Evolutionary conservation across 108 stramenopile genomes (phyloP), one percentile per base, ranked within the genome.

Genomic region (Asterionellopsis glacialis): DNA sequence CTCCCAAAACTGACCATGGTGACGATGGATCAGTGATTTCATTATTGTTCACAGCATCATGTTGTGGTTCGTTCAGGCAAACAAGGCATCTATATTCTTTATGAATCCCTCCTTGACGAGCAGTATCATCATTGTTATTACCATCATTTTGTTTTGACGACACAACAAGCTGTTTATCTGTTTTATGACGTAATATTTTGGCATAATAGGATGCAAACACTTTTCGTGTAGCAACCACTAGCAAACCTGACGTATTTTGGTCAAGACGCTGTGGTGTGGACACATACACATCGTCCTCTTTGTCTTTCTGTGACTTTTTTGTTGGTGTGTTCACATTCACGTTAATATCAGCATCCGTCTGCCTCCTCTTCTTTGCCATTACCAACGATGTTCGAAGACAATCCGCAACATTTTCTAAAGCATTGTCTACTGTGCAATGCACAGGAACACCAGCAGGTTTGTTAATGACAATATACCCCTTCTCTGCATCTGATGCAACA

Each of bases 351-450:
- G 45, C 24, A 16, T 21, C 22, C 39, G 27, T 62, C 9, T 19
- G 25, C 11, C 14, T 41, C 52, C 5, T 16, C 33, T 33, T 33
- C 33, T 33, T 33, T 33, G 33, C 53, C n/a, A 9, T 24, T 24
- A 11, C 6, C 57, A 58, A 11, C 1, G 33, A 33, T 33, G 33
- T 33, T 43, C 44, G 47, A 11, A 41, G 41, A 9, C 15, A 67
- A 44, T 57, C 74, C 14, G 79, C 80, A 10, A 91, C 87, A 72
- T 91, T 95, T 58, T 95, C 93, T 38, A 84, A 26, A 27, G 28
- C 13, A 65, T 95, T 95, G 61, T 95, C 93, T 18, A 95, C 90
- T 14, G 86, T 88, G 7, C 77, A 54, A 64, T 95, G 93, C 0
- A 90, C 89, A 9, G 93, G 93, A 16, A 95, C 64, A 24, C 68